phyloP scores from a whole-genome alignment of 2,329 filamentous ascomycete genomes.

The Xylariaceae sp. region DNA sequence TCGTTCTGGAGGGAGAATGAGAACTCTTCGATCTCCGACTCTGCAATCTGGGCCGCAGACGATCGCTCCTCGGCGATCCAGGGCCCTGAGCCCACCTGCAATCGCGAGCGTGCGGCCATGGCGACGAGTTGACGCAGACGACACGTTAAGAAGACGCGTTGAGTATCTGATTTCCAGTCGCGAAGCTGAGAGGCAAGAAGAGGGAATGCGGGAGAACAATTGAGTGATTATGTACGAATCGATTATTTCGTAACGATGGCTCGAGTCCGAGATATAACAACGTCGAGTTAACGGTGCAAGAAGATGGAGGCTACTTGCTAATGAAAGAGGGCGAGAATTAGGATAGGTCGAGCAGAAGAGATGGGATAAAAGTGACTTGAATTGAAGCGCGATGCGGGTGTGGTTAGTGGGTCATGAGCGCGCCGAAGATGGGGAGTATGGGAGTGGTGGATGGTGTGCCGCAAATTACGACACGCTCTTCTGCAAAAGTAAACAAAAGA shows the following conservation, averaged over 20 bases:
- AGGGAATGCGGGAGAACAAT: not conserved
- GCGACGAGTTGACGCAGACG: slow-evolving; percentile 12
- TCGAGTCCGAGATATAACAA: slow-evolving; percentile 8
- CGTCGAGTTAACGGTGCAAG: slow-evolving; percentile 3
- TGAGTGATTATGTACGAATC: slow-evolving; percentile 5
- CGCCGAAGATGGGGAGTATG: slow-evolving; percentile 11
- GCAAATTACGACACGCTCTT: slow-evolving; percentile 6
- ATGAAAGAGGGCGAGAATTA: not conserved
- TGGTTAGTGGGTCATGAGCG: slow-evolving; percentile 12
- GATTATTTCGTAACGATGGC: slow-evolving; percentile 21
- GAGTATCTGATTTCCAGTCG: slow-evolving; percentile 17
- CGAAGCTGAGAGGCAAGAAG: slow-evolving; percentile 2
- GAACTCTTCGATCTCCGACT: slow-evolving; percentile 87
- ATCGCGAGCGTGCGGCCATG: slow-evolving; percentile 43
- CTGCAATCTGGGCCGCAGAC: slow-evolving; percentile 68
- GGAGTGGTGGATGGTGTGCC: slow-evolving; percentile 16
- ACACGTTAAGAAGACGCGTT: slow-evolving; percentile 23
- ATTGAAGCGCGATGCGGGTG: slow-evolving; percentile 8
- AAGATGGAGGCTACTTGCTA: slow-evolving; percentile 5
- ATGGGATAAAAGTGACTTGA: not conserved
- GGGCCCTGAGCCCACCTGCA: slow-evolving; percentile 70
- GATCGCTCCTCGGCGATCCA: slow-evolving; percentile 85
- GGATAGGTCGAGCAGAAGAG: not conserved
- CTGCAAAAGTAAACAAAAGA: slow-evolving; percentile 23
- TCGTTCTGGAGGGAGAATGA: slow-evolving; percentile 89